phyloP scores from a whole-genome alignment of 2,329 filamentous ascomycete species.

The Pseudocercospora fijiensis region DNA sequence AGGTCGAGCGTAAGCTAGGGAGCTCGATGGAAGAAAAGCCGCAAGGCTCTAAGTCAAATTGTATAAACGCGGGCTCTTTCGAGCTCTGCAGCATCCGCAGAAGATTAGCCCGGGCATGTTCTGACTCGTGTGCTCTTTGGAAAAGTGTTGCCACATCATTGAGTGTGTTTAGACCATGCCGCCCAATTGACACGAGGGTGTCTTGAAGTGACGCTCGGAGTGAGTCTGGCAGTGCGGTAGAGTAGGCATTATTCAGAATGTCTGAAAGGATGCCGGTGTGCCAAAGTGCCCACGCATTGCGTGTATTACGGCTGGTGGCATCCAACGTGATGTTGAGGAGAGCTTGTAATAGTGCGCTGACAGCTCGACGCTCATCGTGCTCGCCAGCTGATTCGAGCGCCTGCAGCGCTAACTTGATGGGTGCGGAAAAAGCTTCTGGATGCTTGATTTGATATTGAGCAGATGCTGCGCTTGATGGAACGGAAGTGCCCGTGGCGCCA shows the following conservation, averaged over 20 bases:
- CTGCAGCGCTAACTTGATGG: not conserved
- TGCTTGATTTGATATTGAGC: not conserved
- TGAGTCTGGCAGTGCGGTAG: constrained; percentile 5
- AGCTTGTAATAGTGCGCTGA: not conserved
- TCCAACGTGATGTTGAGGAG: not conserved
- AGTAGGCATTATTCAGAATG: constrained; percentile 12
- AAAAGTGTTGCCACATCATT: constrained; percentile 79
- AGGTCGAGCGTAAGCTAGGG: constrained; percentile 76
- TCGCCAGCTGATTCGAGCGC: not conserved
- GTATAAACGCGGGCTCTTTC: constrained; percentile 77
- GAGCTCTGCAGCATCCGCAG: constrained; percentile 72
- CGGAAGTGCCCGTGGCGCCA: not conserved
- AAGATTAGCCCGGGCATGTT: constrained; percentile 64
- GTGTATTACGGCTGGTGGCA: constrained; percentile 4
- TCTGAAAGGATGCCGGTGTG: constrained; percentile 24
- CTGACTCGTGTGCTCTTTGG: constrained; percentile 53
- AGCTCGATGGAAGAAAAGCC: constrained; percentile 91
- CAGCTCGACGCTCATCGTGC: not conserved
- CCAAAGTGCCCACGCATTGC: constrained; percentile 31
- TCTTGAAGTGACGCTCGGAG: constrained; percentile 16
- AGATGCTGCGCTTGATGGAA: not conserved
- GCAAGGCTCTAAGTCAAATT: constrained; percentile 86
- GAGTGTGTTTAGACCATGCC: constrained; percentile 74
- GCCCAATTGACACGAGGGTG: constrained; percentile 60
- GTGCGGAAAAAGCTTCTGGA: not conserved